Evolutionary conservation across 306 rosid genomes (phyloP).

Genomic region (Cicer yamashitae): DNA sequence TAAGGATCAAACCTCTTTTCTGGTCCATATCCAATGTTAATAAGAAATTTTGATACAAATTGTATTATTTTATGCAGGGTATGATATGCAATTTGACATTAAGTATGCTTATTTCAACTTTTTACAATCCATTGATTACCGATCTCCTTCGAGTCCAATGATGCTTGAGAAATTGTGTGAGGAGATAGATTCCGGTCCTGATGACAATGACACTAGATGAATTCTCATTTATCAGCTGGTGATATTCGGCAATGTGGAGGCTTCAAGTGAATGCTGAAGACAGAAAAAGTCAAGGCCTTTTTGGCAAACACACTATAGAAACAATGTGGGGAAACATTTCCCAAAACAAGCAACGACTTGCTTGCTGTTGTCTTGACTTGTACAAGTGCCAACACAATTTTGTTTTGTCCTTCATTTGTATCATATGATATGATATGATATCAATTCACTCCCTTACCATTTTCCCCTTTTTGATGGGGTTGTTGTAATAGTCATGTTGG

Average conservation of each 20-base stretch:
- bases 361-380: conserved; percentile 13
- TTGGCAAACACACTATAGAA: conserved; percentile 21
- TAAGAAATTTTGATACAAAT: conserved; percentile 34
- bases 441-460: conserved; percentile 7
- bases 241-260: conserved; percentile 10
- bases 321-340: conserved; percentile 24
- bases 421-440: conserved; percentile 17
- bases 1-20: conserved; percentile 47
- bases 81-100: conserved; percentile 86
- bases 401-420: conserved; percentile 22
- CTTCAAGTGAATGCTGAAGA: conserved; percentile 16
- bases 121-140: conserved; percentile 64
- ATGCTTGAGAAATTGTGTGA: conserved; percentile 29
- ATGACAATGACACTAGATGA: conserved; percentile 33
- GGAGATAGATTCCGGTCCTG: conserved; percentile 47
- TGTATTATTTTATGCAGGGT: conserved; percentile 66
- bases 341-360: conserved; percentile 21
- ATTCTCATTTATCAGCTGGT: conserved; percentile 30
- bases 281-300: not conserved
- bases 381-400: conserved; percentile 27
- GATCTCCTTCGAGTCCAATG: conserved; percentile 2
- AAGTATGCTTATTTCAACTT: conserved; percentile 86
- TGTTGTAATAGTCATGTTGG: conserved; percentile 11
- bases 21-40: conserved; percentile 16
- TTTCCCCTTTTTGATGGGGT: not conserved